Conservation (phyloP, 768 basidiomycete species). For the Udeniomyces megalosporus region DNA sequence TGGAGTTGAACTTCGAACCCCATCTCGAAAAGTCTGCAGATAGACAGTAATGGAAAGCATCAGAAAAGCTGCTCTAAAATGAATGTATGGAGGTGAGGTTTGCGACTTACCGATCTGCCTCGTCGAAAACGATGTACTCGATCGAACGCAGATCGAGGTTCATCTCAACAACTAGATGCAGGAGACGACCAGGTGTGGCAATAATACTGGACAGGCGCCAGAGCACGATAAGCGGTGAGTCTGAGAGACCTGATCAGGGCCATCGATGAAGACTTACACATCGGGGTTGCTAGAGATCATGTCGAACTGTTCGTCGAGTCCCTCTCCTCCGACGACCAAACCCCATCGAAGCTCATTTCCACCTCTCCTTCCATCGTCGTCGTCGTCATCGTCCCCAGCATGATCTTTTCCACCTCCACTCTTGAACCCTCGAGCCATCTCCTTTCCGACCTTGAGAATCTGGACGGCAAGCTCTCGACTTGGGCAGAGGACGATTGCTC, state of each 20-base stretch:
- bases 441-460: conserved; percentile 84
- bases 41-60: not conserved
- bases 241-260: no score
- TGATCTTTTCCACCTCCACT: conserved; percentile 41
- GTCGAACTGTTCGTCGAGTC: conserved; percentile 88
- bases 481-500: conserved; percentile 77
- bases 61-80: conserved; percentile 1
- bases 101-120: conserved; percentile 57
- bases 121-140: conserved; percentile 87
- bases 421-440: conserved; percentile 69
- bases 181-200: conserved; percentile 88
- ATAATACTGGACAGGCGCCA: conserved; percentile 49
- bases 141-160: conserved; percentile 71
- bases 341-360: conserved; percentile 66
- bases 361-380: conserved; percentile 40
- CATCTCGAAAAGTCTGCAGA: conserved; percentile 66
- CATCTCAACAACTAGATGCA: conserved; percentile 97
- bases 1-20: conserved; percentile 84
- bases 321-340: conserved; percentile 86
- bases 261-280: conserved; percentile 44
- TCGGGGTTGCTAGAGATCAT: conserved; percentile 89
- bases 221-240: no score
- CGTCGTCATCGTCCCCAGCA: conserved; percentile 49
- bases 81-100: not conserved
- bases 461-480: conserved; percentile 89